These are phyloP conservation scores for Neurospora sp. DNA, from an alignment of 495 filamentous ascomycete genomes.

Conservation along the genomic window DNA sequence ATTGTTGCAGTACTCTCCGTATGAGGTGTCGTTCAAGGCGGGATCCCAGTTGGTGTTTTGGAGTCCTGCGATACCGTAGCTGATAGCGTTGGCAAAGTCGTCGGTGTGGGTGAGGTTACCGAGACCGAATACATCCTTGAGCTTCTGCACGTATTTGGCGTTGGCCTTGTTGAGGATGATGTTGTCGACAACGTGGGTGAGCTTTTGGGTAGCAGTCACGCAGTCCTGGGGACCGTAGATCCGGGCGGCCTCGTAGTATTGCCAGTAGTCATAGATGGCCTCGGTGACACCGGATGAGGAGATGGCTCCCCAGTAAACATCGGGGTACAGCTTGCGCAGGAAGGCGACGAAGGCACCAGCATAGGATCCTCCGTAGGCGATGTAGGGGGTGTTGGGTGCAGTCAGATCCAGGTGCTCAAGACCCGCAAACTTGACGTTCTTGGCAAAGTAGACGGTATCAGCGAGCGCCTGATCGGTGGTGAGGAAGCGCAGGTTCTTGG, in stretches of 20 bases:
- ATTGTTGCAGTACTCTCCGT: constrained; percentile 50
- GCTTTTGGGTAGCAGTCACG: constrained; percentile 43
- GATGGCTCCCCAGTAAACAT: constrained; percentile 58
- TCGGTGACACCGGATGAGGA: constrained; percentile 60
- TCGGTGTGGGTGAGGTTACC: constrained; percentile 44
- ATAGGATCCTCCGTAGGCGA: constrained; percentile 67
- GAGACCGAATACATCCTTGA: constrained; percentile 53
- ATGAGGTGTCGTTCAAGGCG: constrained; percentile 37
- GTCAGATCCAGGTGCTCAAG: constrained; percentile 52
- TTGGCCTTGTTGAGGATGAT: constrained; percentile 45
- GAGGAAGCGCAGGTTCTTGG: constrained; percentile 59
- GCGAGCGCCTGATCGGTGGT: constrained; percentile 66
- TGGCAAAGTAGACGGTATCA: constrained; percentile 62
- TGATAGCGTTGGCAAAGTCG: constrained; percentile 52
- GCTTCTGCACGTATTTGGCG: constrained; percentile 32
- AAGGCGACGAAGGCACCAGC: constrained; percentile 65
- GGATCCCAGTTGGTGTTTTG: constrained; percentile 67
- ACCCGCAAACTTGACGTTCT: constrained; percentile 53
- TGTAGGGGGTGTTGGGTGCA: constrained; percentile 47
- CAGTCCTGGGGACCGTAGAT: constrained; percentile 42
- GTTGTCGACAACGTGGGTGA: constrained; percentile 52
- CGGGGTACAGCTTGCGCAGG: constrained; percentile 56
- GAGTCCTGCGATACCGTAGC: constrained; percentile 40
- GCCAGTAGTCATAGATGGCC: constrained; percentile 63
- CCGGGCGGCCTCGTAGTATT: constrained; percentile 57